Conservation (phyloP, 2,329 filamentous ascomycete species). For the Ampelomyces quisqualis region DNA sequence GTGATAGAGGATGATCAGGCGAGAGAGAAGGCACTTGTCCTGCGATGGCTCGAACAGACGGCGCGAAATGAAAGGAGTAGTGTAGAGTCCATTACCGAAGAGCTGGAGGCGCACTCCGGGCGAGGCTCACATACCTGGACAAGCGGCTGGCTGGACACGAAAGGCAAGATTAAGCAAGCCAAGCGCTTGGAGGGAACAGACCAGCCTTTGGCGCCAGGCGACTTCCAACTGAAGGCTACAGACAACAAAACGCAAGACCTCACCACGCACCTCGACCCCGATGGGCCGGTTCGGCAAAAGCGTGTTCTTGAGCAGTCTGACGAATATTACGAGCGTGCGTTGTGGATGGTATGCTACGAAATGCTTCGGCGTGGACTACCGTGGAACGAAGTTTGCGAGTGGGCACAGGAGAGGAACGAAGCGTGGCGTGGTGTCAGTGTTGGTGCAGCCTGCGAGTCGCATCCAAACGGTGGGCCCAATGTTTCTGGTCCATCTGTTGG, state of each 20-base stretch:
- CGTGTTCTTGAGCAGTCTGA: slow-evolving; percentile 78
- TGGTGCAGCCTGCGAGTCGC: slow-evolving; percentile 62
- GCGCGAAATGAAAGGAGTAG: slow-evolving; percentile 67
- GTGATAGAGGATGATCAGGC: slow-evolving; percentile 70
- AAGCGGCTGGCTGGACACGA: slow-evolving; percentile 90
- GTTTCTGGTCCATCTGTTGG: slow-evolving; percentile 45
- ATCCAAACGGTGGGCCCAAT: slow-evolving; percentile 45
- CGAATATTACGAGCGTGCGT: slow-evolving; percentile 81
- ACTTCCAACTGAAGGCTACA: slow-evolving; percentile 50
- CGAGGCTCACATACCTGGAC: slow-evolving; percentile 66
- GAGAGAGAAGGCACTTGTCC: slow-evolving; percentile 73
- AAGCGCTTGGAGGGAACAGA: slow-evolving; percentile 66
- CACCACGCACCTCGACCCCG: slow-evolving; percentile 87
- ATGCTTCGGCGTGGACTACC: slow-evolving; percentile 82
- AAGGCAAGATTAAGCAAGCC: slow-evolving; percentile 82
- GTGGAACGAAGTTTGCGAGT: slow-evolving; percentile 73
- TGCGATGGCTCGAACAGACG: slow-evolving; percentile 83
- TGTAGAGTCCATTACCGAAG: slow-evolving; percentile 72
- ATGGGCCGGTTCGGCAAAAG: slow-evolving; percentile 78
- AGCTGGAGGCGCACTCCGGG: slow-evolving; percentile 70
- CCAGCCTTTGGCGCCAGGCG: slow-evolving; percentile 35
- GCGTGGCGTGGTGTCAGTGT: slow-evolving; percentile 85
- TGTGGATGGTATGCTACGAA: slow-evolving; percentile 94
- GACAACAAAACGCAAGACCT: slow-evolving; percentile 59
- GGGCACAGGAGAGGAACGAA: slow-evolving; percentile 83